Conservation (phyloP, 331 rosid genomes). For the Rhamnella rubrinervis region DNA sequence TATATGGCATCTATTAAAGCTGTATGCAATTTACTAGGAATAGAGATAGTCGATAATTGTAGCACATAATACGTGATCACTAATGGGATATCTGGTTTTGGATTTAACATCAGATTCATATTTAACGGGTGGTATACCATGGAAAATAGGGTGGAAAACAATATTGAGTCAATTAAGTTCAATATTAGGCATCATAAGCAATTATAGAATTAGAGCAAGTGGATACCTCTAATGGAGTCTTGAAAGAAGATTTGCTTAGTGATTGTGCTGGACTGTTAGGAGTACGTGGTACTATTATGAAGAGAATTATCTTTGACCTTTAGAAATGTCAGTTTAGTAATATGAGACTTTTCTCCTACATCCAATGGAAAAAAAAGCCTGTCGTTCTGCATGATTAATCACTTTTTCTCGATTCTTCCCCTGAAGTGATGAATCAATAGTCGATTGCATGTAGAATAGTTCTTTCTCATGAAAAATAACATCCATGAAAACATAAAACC, state of each 20-base stretch:
- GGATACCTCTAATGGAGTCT: neutral
- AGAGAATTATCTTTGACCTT: neutral
- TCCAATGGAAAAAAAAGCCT: too few relatives aligned
- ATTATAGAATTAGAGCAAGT: too few relatives aligned
- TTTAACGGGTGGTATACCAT: neutral
- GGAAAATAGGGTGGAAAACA: neutral
- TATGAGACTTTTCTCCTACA: neutral
- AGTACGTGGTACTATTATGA: too few relatives aligned
- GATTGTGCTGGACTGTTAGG: neutral
- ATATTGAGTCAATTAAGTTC: neutral
- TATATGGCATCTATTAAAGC: neutral
- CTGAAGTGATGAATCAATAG: too few relatives aligned
- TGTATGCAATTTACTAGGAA: neutral
- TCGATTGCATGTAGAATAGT: too few relatives aligned
- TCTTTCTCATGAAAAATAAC: neutral
- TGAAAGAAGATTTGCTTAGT: neutral
- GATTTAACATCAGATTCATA: neutral
- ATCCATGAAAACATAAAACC: too few relatives aligned
- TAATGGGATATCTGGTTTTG: neutral
- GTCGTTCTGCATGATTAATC: neutral
- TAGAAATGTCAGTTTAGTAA: too few relatives aligned
- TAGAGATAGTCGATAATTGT: neutral
- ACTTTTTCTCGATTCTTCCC: too few relatives aligned
- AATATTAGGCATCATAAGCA: neutral
- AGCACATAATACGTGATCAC: conserved; percentile 1